These are phyloP conservation scores for Magnolia officinalis DNA, from an alignment of 164 flowering plant genomes.

Conservation along the genomic window DNA sequence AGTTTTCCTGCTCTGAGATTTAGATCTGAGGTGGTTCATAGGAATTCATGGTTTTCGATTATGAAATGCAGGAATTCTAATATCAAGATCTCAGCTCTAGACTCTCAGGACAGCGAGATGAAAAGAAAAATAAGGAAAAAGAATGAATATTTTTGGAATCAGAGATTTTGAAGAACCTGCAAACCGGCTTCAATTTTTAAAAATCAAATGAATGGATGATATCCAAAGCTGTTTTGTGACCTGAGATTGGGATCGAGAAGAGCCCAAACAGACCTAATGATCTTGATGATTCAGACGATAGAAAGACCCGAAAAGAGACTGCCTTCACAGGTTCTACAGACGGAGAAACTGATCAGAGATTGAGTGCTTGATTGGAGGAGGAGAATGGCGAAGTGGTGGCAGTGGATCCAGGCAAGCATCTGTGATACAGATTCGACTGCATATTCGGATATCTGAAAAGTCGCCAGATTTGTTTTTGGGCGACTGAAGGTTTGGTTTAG, in stretches of 20 bases:
- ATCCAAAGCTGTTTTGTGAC: too few relatives aligned
- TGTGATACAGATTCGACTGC: conserved; percentile 25
- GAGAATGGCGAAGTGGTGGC: conserved; percentile 10
- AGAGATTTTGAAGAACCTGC: too few relatives aligned
- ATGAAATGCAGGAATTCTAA: not conserved
- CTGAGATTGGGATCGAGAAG: not conserved
- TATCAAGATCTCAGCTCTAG: too few relatives aligned
- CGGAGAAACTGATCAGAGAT: not conserved
- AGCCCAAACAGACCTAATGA: not conserved
- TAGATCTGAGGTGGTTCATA: not conserved
- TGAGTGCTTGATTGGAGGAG: too few relatives aligned
- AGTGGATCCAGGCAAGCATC: conserved; percentile 26
- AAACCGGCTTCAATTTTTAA: too few relatives aligned
- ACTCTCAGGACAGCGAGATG: too few relatives aligned
- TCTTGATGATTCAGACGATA: not conserved
- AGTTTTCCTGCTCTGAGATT: not conserved
- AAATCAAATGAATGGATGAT: too few relatives aligned
- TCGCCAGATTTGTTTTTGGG: conserved; percentile 8
- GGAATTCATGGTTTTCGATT: not conserved
- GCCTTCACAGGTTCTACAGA: not conserved
- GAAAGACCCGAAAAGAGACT: not conserved
- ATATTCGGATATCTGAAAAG: conserved; percentile 33
- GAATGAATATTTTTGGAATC: too few relatives aligned
- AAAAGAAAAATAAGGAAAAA: too few relatives aligned
- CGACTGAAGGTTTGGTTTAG: conserved; percentile 2